Base-by-base conservation (phyloP, 805 yeast genomes). In the Isabelozyma gotoi region DNA sequence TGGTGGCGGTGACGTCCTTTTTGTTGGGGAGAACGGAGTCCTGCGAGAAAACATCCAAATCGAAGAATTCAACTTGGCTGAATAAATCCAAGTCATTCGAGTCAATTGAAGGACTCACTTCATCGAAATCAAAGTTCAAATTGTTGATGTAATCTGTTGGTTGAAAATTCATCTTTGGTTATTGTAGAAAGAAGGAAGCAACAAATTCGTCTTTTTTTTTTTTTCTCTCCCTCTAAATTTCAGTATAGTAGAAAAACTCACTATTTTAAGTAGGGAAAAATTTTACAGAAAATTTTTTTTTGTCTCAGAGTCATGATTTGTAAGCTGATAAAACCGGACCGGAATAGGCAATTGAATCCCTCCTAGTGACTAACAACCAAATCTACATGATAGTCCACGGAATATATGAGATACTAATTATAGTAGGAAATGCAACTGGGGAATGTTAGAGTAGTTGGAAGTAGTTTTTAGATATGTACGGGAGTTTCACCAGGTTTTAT, bases 111-210 rank as follows among this genome's bases (percentile, higher is more conserved):
- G 62, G 63, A 33, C 60, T 51, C 33, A 49, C 48, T 38, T 39
- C 60, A 45, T 63, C 65, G 45, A 70, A 63, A 45, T 67, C 74
- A 33, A 71, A 62, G 53, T 71, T 68, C 52, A 71, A 57, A 46
- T 67, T 63, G 43, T 60, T 59, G 51, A 71, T 59, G 52, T 68
- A 71, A 52, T 71, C 74, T 21, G 65, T 60, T 35, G 73, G 67
- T 51, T 68, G 72, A 51, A 64, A 69, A 46, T 67, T 68, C 76
- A 71, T 71, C 16, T 20, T n/a, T 51, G 40, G 12, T 32, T 14
- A 14, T 32, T 32, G 15, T n/a, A n/a, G 29, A 24, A 10, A 10
- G 29, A 24, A 24, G 12, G 1, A 3, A 24, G 10, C 29, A n/a
- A n/a, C n/a, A n/a, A n/a, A n/a, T n/a, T 24, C 8, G 6, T 24